These are phyloP conservation scores for Cytospora leucostoma DNA, from an alignment of 2,329 filamentous ascomycete genomes.

Conservation along the genomic window DNA sequence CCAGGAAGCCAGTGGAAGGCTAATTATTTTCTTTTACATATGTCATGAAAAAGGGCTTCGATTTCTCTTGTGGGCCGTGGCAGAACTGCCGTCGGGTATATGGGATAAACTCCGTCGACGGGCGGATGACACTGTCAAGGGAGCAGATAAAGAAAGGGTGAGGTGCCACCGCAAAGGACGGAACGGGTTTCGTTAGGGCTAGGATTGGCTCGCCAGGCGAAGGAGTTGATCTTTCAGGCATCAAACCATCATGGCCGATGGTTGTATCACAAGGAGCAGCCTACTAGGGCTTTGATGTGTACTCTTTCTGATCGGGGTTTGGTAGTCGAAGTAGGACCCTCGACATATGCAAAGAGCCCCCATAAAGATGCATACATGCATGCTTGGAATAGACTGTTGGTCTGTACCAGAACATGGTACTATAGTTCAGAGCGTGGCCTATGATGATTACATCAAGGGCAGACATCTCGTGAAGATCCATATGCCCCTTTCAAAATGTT, in stretches of 20 bases:
- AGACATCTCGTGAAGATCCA: background rate
- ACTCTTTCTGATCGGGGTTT: conserved; percentile 14
- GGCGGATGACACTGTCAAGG: background rate
- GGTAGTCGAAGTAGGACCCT: conserved; percentile 16
- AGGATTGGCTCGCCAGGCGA: conserved; percentile 11
- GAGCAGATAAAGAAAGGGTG: conserved; percentile 3
- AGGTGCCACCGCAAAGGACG: background rate
- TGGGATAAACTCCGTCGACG: background rate
- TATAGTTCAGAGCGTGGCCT: background rate
- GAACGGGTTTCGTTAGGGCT: conserved; percentile 10
- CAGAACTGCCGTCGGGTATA: background rate
- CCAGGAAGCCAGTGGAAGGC: conserved; percentile 1
- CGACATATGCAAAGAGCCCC: background rate
- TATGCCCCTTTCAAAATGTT: background rate
- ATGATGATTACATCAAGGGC: background rate
- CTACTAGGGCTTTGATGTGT: conserved; percentile 21
- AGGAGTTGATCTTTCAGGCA: background rate
- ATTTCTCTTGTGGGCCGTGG: conserved; percentile 2
- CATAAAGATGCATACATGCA: conserved; percentile 6
- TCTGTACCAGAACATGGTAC: conserved; percentile 3
- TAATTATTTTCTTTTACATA: conserved; percentile 15
- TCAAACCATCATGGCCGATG: conserved; percentile 21
- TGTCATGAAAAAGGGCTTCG: conserved; percentile 5
- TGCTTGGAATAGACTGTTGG: conserved; percentile 14
- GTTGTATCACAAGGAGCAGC: conserved; percentile 22